phyloP scores from a whole-genome alignment of 73 alveolate genomes.

The Tetrahymena malaccensis region DNA sequence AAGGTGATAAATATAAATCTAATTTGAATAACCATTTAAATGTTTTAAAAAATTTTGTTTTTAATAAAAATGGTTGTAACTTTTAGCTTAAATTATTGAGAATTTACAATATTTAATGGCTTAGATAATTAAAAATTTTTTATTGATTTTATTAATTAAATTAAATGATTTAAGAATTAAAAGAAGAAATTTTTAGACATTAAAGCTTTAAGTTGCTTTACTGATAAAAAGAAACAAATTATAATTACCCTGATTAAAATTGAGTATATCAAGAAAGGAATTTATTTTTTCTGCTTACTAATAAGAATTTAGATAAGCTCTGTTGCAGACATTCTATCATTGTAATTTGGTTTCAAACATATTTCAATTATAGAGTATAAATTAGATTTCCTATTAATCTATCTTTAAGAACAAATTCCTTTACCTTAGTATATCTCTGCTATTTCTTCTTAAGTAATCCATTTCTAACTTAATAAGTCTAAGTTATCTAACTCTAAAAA shows the following conservation, averaged over 20 bases:
- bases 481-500: neutral
- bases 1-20: too few relatives aligned
- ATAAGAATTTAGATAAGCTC: neutral
- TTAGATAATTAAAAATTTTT: neutral
- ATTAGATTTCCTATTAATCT: neutral
- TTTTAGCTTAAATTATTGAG: neutral
- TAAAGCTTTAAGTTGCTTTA: too few relatives aligned
- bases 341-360: neutral
- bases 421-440: neutral
- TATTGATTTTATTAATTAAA: neutral
- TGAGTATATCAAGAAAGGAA: neutral
- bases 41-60: too few relatives aligned
- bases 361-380: neutral
- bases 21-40: too few relatives aligned
- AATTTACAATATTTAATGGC: neutral
- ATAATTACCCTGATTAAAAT: too few relatives aligned
- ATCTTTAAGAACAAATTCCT: neutral
- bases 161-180: neutral
- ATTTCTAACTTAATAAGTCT: neutral
- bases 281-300: neutral
- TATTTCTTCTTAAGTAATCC: neutral
- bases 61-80: too few relatives aligned
- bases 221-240: too few relatives aligned
- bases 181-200: too few relatives aligned
- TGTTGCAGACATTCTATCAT: neutral